Evolutionary conservation across 306 rosid species (phyloP), one percentile per base, ranked within the genome.

Genomic region (Dryas alaskensis): DNA sequence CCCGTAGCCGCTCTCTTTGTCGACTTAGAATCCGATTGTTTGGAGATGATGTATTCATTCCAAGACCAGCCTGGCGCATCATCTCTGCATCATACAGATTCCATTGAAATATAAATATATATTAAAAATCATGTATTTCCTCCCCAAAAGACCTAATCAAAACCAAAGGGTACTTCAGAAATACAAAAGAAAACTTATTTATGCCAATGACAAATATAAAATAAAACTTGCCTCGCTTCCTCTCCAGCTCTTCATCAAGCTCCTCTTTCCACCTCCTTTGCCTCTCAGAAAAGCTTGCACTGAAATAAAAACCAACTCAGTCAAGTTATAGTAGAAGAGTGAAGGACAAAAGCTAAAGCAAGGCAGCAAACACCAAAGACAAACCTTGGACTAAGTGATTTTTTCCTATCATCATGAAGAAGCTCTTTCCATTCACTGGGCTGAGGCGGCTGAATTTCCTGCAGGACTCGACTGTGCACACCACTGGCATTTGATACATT

Each of bases 181-280:
- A 25, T 37, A 17, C 37, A 67, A 31, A 67, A 73, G 0, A 42
- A 25, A 59, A 31, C 9, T 12, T 19, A 47, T 7, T 70, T 25
- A 13, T 27, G 46, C 72, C 37, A 62, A 13, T 69, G 60, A 74
- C 6, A 65, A 60, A 66, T 39, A 27, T 43, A 64, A 54, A 12
- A 72, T 5, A 46, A 54, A 73, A 83, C 87, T 86, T 84, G 79
- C 98, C 97, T 82, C 97, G 88, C 63, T 76, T 84, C 76, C 84
- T 78, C 79, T 87, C 84, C 51, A 93, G 84, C 81, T 89, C 98
- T 90, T 93, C 85, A 64, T 58, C 93, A 54, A 93, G 92, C 80
- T 93, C 98, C 80, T 93, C 87, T 85, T 85, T 85, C 98, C 98
- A 93, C 85, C 87, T 90, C 80, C 90, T 86, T 81, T 82, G 96